phyloP scores from a whole-genome alignment of 2,329 filamentous ascomycete species.

The Colletotrichum cereale region DNA sequence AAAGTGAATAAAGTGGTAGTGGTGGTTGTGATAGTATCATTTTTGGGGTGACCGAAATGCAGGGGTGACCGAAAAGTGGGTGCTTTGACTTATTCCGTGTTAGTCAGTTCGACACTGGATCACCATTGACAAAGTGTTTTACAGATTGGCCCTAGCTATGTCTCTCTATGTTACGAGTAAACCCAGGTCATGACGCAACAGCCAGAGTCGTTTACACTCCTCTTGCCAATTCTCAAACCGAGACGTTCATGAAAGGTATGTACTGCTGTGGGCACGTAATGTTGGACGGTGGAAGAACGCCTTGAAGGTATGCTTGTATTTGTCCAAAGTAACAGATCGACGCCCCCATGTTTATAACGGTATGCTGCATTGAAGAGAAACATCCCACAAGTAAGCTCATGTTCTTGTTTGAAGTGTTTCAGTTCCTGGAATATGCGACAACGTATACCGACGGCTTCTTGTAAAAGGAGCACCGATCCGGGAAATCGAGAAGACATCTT shows the following conservation, averaged over 20 bases:
- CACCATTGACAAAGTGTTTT: too few relatives aligned
- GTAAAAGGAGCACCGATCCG: background rate
- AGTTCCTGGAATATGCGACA: background rate
- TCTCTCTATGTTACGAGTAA: too few relatives aligned
- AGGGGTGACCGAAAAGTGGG: too few relatives aligned
- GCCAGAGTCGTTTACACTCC: rapidly evolving
- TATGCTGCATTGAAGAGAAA: constrained; percentile 44
- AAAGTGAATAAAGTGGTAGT: too few relatives aligned
- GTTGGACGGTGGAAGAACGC: constrained; percentile 48
- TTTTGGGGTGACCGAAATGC: too few relatives aligned
- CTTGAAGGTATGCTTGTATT: constrained; percentile 53
- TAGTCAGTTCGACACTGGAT: too few relatives aligned
- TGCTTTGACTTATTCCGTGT: too few relatives aligned
- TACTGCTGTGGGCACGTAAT: constrained; percentile 50
- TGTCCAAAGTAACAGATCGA: constrained; percentile 53
- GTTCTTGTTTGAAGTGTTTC: background rate
- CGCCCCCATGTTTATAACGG: constrained; percentile 45
- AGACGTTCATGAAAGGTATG: constrained; percentile 43
- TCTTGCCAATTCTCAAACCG: background rate
- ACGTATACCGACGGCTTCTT: background rate
- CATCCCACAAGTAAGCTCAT: background rate
- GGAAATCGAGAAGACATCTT: background rate
- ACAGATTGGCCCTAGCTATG: too few relatives aligned
- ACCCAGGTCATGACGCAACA: too few relatives aligned
- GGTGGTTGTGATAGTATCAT: too few relatives aligned